A percentile compares a stretch with the other conserved stretches of the same genome.
phyloP scores from a whole-genome alignment of 495 filamentous ascomycete genomes.

The Penicillium roqueforti region DNA sequence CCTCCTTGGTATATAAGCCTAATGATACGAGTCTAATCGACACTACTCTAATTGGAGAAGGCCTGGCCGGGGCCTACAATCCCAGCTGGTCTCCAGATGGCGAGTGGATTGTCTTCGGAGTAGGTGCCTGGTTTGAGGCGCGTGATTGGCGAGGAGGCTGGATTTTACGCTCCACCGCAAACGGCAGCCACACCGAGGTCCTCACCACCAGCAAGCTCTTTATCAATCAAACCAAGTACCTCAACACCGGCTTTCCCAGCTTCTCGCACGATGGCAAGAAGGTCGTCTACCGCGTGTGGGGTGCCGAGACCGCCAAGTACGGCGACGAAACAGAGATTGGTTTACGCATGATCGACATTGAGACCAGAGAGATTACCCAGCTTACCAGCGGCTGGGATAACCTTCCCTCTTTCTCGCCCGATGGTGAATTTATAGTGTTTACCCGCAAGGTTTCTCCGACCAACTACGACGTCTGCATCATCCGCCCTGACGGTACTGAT shows the following conservation, averaged over 20 bases:
- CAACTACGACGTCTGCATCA: slow-evolving; percentile 39
- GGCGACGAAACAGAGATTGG: slow-evolving; percentile 21
- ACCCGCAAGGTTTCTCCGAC: slow-evolving; percentile 25
- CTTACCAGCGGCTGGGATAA: slow-evolving; percentile 33
- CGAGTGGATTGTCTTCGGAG: slow-evolving; percentile 29
- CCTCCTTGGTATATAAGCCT: slow-evolving; percentile 13
- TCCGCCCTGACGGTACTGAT: slow-evolving; percentile 34
- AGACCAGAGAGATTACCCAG: slow-evolving; percentile 19
- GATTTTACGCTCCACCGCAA: slow-evolving; percentile 21
- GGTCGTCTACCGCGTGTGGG: slow-evolving; percentile 33
- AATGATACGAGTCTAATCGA: slow-evolving; percentile 7
- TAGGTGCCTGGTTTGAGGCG: slow-evolving; percentile 30
- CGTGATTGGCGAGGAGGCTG: slow-evolving; percentile 22
- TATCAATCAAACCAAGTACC: slow-evolving; percentile 5
- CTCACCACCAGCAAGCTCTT: slow-evolving; percentile 16
- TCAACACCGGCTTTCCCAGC: slow-evolving; percentile 31
- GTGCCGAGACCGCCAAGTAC: slow-evolving; percentile 9
- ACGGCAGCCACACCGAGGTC: slow-evolving; percentile 23
- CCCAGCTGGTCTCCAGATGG: slow-evolving; percentile 30
- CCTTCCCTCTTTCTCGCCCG: slow-evolving; percentile 28
- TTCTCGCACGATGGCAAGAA: slow-evolving; percentile 29
- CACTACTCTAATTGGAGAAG: slow-evolving; percentile 3
- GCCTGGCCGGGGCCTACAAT: slow-evolving; percentile 24
- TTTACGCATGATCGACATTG: slow-evolving; percentile 27
- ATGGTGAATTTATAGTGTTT: slow-evolving; percentile 29